phyloP scores from a whole-genome alignment of 257 asterid genomes.

The Ilex aquifolium region DNA sequence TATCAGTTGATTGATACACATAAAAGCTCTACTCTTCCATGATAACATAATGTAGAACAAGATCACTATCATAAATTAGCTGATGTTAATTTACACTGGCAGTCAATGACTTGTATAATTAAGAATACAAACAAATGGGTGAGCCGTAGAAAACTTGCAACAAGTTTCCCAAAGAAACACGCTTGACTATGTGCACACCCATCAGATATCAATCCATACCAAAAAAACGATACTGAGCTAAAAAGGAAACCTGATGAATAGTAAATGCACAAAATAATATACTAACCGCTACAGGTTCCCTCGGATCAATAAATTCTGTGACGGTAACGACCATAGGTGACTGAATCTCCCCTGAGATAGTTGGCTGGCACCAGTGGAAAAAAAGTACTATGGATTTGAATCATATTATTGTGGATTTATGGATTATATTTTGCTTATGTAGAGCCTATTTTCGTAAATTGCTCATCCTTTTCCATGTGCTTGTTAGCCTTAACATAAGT shows the following conservation, averaged over 20 bases:
- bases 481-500: no score
- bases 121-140: no score
- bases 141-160: neutral
- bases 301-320: slow-evolving; percentile 93
- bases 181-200: neutral
- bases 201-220: neutral
- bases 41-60: neutral
- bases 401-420: no score
- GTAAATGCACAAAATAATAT: slow-evolving; percentile 13
- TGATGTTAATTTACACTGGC: neutral
- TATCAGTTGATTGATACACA: neutral
- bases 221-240: neutral
- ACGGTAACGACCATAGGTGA: slow-evolving; percentile 83
- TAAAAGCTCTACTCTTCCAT: neutral
- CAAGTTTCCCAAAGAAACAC: neutral
- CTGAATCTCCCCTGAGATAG: slow-evolving; percentile 76
- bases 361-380: slow-evolving; percentile 57
- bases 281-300: slow-evolving; percentile 90
- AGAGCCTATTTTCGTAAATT: no score
- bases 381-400: no score
- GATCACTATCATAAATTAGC: neutral
- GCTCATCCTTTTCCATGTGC: no score
- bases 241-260: neutral
- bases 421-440: no score
- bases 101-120: neutral